Percentiles rank a stretch among this genome's conserved stretches.
Evolutionary conservation across 1,284 basidiomycete species (phyloP).

Genomic region (Sporisorium exsertum): DNA sequence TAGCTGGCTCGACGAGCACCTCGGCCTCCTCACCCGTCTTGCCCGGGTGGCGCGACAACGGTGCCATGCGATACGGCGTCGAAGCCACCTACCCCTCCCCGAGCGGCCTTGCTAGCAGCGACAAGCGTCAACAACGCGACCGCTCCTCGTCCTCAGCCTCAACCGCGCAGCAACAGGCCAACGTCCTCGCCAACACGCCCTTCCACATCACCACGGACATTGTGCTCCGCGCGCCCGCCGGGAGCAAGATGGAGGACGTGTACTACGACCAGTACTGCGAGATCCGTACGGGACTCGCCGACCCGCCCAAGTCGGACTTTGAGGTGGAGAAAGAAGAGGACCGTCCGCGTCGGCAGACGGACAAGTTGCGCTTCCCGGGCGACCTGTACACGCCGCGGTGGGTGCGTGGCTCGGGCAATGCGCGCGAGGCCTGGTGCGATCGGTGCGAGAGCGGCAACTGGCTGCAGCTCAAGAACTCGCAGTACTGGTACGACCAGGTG

Average conservation of each 20-base stretch:
- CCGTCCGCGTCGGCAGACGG: conserved; percentile 49
- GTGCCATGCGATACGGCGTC: conserved; percentile 31
- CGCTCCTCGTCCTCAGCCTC: conserved; percentile 37
- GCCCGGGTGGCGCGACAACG: conserved; percentile 33
- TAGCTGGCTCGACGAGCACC: conserved; percentile 20
- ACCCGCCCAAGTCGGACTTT: conserved; percentile 49
- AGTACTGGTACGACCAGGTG: conserved; percentile 62
- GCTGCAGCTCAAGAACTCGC: conserved; percentile 59
- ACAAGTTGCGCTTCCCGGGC: conserved; percentile 57
- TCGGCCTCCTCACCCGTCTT: conserved; percentile 29
- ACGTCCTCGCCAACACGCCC: conserved; percentile 43
- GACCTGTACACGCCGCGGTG: conserved; percentile 60
- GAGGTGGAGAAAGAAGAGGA: conserved; percentile 51
- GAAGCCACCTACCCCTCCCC: conserved; percentile 31
- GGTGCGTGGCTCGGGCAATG: conserved; percentile 55
- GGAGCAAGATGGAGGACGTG: conserved; percentile 55
- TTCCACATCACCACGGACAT: conserved; percentile 57
- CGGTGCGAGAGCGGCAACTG: conserved; percentile 58
- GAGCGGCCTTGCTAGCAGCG: conserved; percentile 28
- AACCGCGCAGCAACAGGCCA: conserved; percentile 42
- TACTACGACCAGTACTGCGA: conserved; percentile 58
- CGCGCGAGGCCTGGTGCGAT: conserved; percentile 59
- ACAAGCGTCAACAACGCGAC: conserved; percentile 47
- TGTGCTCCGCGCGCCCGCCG: conserved; percentile 47
- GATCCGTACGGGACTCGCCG: conserved; percentile 40